Conservation (phyloP, 2,329 filamentous ascomycete species). For the Penicillium sp. region DNA sequence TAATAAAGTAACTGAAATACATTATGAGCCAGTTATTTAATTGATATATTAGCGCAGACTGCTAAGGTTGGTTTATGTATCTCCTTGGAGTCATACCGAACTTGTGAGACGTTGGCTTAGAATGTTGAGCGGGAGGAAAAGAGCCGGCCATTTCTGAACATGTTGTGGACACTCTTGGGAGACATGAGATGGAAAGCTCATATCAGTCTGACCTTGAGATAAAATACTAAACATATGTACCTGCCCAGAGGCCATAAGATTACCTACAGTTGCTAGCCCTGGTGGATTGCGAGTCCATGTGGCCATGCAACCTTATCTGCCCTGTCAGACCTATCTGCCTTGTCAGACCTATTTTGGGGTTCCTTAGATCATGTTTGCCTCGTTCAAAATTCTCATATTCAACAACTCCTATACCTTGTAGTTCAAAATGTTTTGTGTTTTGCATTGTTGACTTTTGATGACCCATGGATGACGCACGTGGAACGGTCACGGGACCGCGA, state of each 20-base stretch:
- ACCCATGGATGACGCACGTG: neutral
- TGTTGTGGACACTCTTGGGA: neutral
- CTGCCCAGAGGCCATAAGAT: neutral
- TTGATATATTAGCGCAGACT: too few species aligned
- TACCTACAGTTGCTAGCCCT: neutral
- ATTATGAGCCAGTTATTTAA: too few species aligned
- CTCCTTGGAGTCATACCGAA: neutral
- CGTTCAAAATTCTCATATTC: neutral
- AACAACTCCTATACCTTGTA: too few species aligned
- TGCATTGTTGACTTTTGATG: neutral
- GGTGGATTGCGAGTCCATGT: neutral
- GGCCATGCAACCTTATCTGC: slow-evolving; percentile 3
- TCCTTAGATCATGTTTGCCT: neutral
- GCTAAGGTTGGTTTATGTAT: neutral
- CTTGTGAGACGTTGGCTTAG: neutral
- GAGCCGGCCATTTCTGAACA: neutral
- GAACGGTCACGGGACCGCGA: slow-evolving; percentile 15
- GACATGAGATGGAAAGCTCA: neutral
- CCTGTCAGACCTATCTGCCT: neutral
- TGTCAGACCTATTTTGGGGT: neutral
- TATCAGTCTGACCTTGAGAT: too few species aligned
- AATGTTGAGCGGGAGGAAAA: neutral
- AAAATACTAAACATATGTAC: neutral
- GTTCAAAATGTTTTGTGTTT: too few species aligned
- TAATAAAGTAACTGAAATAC: neutral